Evolutionary conservation across 2,329 filamentous ascomycete species (phyloP), one percentile per base, ranked within the genome.

Genomic region (Trichoderma harzianum): DNA sequence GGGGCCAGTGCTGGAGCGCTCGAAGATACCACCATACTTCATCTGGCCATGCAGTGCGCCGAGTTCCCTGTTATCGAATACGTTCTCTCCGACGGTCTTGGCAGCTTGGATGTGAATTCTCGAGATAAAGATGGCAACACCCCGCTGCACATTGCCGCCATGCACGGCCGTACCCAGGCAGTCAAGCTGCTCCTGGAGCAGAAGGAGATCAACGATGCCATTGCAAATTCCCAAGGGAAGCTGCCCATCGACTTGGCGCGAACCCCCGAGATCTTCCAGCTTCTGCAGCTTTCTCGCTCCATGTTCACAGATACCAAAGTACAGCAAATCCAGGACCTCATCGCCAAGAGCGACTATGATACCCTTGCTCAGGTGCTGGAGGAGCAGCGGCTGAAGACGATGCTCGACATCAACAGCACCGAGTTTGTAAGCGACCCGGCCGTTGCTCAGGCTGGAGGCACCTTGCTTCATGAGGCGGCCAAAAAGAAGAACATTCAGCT

Each of bases 101-200:
- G 85, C 55, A 84, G 84, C 67, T 85, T 97, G 69, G 94, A 98
- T 78, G 85, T 98, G 80, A 99, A 98, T 81, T 91, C 92, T 53
- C 90, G 93, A 73, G 96, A 99, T 82, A 92, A 92, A 76, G 95
- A 98, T 77, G 96, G 96, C 73, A 99, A 98, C 80, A 97, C 95
- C 1, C 91, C 96, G 26, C 87, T 99, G 67, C 95, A 98, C 80
- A 83, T 98, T 47, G 96, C 96, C 10, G 92, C 95, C 34, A 86
- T 89, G 70, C 91, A 98, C 68, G 95, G 95, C 14, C 90, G 96
- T 58, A 89, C 89, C 0, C 88, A 92, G 3, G 88, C 97, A 8
- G 95, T 99, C 70, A 91, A 92, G 74, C 87, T 97, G 72, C 86
- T 99, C 66, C 86, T 99, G 30, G 93, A 95, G 66, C 92, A 94